Percentiles rank a stretch among this genome's conserved stretches.
Evolutionary conservation across 306 rosid genomes (phyloP).

Genomic region (Spatholobus suberectus): DNA sequence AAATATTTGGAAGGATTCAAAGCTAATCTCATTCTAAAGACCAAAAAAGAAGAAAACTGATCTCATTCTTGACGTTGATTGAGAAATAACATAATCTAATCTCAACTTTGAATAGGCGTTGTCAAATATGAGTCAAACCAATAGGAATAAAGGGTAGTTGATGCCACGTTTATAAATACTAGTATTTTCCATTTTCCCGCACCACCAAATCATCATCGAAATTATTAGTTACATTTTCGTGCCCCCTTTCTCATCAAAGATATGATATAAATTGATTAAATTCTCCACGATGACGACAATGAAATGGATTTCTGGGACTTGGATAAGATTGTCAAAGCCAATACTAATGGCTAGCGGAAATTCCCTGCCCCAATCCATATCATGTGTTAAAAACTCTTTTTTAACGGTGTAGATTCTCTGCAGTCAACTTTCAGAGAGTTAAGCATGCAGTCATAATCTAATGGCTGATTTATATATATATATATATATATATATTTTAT

Average conservation of each 20-base stretch:
- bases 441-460: too few relatives aligned
- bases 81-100: background rate
- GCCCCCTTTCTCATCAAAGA: background rate
- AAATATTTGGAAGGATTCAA: background rate
- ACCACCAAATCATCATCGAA: background rate
- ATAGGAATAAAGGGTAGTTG: background rate
- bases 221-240: background rate
- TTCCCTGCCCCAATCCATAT: background rate
- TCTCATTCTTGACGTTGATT: background rate
- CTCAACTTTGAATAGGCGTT: background rate
- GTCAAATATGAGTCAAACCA: background rate
- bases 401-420: too few relatives aligned
- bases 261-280: background rate
- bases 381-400: background rate
- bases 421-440: too few relatives aligned
- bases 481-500: too few relatives aligned
- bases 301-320: background rate
- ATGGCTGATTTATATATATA: too few relatives aligned
- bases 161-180: background rate
- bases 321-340: slow-evolving; percentile 21
- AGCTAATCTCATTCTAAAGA: background rate
- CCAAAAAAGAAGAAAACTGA: background rate
- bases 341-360: slow-evolving; percentile 2
- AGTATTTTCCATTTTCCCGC: background rate
- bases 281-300: background rate